These are phyloP conservation scores for Sporobolomyces roseus DNA, from an alignment of 768 basidiomycete species.

Conservation along the genomic window DNA sequence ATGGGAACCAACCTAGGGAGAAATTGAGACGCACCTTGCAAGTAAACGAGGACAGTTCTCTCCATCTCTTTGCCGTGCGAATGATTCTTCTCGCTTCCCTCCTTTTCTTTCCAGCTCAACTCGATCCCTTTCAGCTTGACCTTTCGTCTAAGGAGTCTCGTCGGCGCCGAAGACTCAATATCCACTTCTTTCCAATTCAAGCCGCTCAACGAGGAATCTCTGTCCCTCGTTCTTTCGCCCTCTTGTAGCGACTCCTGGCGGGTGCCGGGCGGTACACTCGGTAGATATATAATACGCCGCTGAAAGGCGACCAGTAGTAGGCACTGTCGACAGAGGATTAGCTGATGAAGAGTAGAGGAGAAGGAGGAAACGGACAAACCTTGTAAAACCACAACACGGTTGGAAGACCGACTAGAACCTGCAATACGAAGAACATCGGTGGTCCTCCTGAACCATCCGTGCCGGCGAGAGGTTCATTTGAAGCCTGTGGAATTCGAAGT, in stretches of 20 bases:
- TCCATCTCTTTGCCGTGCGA: not conserved
- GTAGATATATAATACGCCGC: slow-evolving; percentile 58
- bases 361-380: slow-evolving; percentile 40
- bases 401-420: slow-evolving; percentile 51
- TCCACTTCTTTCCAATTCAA: slow-evolving; percentile 47
- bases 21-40: slow-evolving; percentile 48
- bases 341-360: not conserved
- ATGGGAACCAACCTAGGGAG: no score
- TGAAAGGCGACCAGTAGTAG: slow-evolving; percentile 56
- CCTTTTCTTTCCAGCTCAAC: slow-evolving; percentile 26
- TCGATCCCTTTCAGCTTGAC: slow-evolving; percentile 46
- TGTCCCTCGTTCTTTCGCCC: not conserved
- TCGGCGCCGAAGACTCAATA: slow-evolving; percentile 39
- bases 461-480: slow-evolving; percentile 30
- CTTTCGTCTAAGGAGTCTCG: slow-evolving; percentile 20
- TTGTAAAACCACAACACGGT: slow-evolving; percentile 54
- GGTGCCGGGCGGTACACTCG: slow-evolving; percentile 53
- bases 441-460: not conserved
- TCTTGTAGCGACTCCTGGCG: slow-evolving; percentile 49
- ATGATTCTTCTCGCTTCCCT: no score
- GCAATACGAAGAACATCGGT: slow-evolving; percentile 4
- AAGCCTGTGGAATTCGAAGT: slow-evolving; percentile 12
- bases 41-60: slow-evolving; percentile 49
- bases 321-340: slow-evolving; percentile 48
- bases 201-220: slow-evolving; percentile 43